Conservation (phyloP, 495 filamentous ascomycete species). For the Aspergillus sclerotioniger region DNA sequence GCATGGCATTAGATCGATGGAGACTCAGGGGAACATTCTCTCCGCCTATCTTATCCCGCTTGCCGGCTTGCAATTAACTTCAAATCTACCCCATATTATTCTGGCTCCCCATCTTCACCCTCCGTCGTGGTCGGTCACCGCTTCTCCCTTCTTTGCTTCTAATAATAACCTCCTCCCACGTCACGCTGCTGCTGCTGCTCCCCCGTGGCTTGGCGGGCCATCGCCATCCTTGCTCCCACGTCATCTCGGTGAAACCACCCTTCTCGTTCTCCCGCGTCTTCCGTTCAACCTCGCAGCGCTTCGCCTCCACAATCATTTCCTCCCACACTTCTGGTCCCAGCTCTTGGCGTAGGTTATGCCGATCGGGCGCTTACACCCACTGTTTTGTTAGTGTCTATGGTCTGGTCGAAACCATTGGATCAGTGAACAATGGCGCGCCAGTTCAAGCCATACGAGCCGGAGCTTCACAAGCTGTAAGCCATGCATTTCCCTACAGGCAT, state of each 20-base stretch:
- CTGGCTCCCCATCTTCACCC: background rate
- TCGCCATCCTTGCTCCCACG: constrained; percentile 12
- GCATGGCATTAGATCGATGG: background rate
- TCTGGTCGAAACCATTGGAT: background rate
- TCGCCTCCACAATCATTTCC: background rate
- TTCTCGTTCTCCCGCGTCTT: background rate
- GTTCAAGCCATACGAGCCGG: constrained; percentile 26
- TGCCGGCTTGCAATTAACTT: no score
- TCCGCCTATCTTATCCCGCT: no score
- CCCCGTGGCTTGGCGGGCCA: constrained; percentile 8
- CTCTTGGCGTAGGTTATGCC: constrained; percentile 5
- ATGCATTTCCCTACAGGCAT: background rate
- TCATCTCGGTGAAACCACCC: constrained; percentile 16
- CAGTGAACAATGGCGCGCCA: constrained; percentile 19
- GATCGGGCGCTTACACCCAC: constrained; percentile 1
- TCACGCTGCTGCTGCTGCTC: constrained; percentile 3
- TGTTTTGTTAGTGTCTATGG: constrained; percentile 1
- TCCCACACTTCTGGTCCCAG: background rate
- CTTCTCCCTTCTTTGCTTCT: background rate
- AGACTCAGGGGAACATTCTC: no score
- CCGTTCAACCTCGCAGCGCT: background rate
- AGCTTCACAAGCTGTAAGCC: constrained; percentile 27
- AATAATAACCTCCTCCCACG: constrained; percentile 2
- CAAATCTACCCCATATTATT: background rate
- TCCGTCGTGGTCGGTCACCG: background rate